Conservation (phyloP, 2,329 filamentous ascomycete genomes). For the Pezicula carpinea region DNA sequence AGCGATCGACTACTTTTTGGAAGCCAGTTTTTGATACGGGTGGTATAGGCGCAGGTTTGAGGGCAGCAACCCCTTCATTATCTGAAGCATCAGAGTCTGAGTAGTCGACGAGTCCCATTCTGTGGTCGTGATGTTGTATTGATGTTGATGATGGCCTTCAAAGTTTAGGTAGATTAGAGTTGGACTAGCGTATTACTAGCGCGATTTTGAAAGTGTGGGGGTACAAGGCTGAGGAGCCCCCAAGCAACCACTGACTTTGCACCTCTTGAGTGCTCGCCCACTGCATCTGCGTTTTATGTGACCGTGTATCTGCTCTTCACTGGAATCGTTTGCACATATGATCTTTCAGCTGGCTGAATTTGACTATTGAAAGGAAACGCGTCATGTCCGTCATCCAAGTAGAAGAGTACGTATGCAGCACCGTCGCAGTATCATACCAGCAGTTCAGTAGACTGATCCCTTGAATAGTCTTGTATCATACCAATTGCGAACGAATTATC, state of each 20-base stretch:
- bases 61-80: conserved; percentile 34
- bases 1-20: conserved; percentile 76
- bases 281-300: too few relatives aligned
- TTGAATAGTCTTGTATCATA: conserved; percentile 68
- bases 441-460: conserved; percentile 9
- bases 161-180: neutral
- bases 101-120: conserved; percentile 65
- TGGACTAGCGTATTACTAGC: neutral
- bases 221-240: too few relatives aligned
- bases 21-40: conserved; percentile 54
- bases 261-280: conserved; percentile 5
- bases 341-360: conserved; percentile 2
- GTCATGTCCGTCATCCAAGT: conserved; percentile 33
- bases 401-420: conserved; percentile 27
- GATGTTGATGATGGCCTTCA: conserved; percentile 1
- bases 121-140: conserved; percentile 3
- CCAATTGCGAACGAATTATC: conserved; percentile 75
- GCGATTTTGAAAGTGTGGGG: too few relatives aligned
- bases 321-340: neutral
- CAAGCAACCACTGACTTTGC: neutral
- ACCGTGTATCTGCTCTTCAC: too few relatives aligned
- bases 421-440: neutral
- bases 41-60: conserved; percentile 27
- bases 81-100: conserved; percentile 64
- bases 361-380: neutral